These are phyloP conservation scores for Telopea speciosissima DNA, from an alignment of 177 flowering plant species.

Conservation along the genomic window DNA sequence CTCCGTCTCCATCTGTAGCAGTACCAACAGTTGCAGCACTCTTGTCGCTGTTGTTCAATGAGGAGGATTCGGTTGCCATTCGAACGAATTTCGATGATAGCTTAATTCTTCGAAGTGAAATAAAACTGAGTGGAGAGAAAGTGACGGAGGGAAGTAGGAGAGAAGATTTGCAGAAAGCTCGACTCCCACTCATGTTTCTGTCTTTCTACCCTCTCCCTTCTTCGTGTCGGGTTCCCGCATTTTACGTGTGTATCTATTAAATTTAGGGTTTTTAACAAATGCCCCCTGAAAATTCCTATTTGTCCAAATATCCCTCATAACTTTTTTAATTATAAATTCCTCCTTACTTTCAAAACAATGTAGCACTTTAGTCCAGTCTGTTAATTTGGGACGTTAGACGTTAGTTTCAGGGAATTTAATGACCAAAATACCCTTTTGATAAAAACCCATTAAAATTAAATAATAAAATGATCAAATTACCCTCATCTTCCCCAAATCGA, in stretches of 20 bases:
- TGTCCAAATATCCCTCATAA: no score
- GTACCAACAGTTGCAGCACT: neutral
- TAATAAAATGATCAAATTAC: no score
- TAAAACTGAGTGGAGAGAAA: constrained; percentile 7
- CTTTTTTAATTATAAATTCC: no score
- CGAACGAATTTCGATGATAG: constrained; percentile 11
- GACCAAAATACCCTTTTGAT: no score
- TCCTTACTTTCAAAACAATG: no score
- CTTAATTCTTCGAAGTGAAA: neutral
- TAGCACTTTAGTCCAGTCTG: no score
- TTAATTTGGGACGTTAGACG: no score
- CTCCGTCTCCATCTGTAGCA: neutral
- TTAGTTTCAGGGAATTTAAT: no score
- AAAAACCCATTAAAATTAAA: no score
- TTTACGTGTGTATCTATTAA: neutral
- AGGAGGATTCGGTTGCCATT: constrained; percentile 34
- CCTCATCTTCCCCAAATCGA: no score
- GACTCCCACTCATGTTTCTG: constrained; percentile 19
- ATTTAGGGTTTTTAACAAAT: no score
- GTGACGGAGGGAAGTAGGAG: constrained; percentile 12
- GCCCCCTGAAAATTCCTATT: no score
- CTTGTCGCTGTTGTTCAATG: neutral
- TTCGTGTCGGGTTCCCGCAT: neutral
- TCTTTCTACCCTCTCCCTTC: neutral
- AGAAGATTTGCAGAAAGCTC: constrained; percentile 20